Percentiles rank a stretch among this genome's conserved stretches.
phyloP scores from a whole-genome alignment of 2,329 filamentous ascomycete genomes.

The Fusarium tanahbumbuense region DNA sequence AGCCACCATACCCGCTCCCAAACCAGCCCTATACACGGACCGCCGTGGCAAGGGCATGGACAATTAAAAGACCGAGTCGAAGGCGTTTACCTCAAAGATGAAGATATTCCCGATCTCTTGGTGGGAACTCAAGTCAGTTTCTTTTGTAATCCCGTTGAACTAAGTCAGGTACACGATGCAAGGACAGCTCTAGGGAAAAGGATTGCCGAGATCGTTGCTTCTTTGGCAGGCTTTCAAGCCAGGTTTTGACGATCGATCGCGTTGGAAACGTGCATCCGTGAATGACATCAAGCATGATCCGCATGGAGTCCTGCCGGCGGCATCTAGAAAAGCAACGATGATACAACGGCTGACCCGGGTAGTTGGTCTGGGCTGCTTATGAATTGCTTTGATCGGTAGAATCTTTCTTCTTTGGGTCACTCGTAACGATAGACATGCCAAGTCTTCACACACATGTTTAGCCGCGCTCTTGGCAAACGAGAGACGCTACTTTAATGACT shows the following conservation, averaged over 20 bases:
- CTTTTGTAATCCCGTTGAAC: neutral
- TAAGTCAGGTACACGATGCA: neutral
- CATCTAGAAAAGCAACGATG: too few species aligned
- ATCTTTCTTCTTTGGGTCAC: neutral
- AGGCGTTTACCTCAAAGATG: neutral
- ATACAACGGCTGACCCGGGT: neutral
- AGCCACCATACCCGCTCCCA: neutral
- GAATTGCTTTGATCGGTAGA: neutral
- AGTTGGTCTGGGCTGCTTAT: neutral
- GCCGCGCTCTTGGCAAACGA: neutral
- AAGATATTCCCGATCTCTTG: too few species aligned
- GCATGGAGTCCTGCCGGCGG: neutral
- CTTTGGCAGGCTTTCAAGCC: neutral
- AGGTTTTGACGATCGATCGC: neutral
- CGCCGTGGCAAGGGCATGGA: neutral
- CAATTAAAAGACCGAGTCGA: neutral
- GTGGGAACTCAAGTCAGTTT: neutral
- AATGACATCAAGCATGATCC: neutral
- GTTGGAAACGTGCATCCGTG: neutral
- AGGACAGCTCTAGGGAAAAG: neutral
- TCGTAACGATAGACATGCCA: neutral
- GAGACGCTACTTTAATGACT: neutral
- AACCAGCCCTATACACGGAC: neutral
- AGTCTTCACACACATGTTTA: neutral
- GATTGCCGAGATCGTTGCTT: neutral